phyloP scores from a whole-genome alignment of 176 grass and related monocot species.

The Musa beccarii region DNA sequence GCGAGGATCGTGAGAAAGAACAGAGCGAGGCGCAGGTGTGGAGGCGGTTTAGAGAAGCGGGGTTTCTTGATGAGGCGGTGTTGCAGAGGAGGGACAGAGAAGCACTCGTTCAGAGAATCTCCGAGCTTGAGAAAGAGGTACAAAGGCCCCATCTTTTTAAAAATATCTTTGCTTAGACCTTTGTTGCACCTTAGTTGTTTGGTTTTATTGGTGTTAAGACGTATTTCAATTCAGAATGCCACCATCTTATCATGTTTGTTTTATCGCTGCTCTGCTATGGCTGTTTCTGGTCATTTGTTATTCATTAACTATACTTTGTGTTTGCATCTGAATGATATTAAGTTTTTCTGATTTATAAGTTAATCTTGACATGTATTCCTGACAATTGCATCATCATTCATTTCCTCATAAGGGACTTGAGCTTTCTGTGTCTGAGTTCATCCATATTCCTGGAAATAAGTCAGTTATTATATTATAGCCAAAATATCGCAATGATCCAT shows the following conservation, averaged over 20 bases:
- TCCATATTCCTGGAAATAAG: too few relatives aligned
- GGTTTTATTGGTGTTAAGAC: not conserved
- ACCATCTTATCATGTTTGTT: not conserved
- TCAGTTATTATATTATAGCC: not conserved
- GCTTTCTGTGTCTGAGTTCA: not conserved
- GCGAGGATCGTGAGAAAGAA: not conserved
- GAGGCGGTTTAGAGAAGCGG: slow-evolving; percentile 25
- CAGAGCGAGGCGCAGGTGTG: slow-evolving; percentile 20
- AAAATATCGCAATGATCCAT: not conserved
- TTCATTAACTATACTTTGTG: too few relatives aligned
- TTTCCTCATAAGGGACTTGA: not conserved
- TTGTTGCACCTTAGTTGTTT: too few relatives aligned
- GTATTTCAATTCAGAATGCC: not conserved
- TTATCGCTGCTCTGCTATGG: not conserved
- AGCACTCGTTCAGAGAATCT: slow-evolving; percentile 40
- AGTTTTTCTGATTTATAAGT: not conserved
- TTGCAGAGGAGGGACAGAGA: slow-evolving; percentile 54
- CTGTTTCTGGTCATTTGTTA: not conserved
- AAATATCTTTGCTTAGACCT: too few relatives aligned
- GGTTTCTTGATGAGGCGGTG: slow-evolving; percentile 37
- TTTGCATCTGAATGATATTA: not conserved
- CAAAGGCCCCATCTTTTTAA: not conserved
- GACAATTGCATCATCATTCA: not conserved
- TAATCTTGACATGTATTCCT: too few relatives aligned
- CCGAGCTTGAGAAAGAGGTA: slow-evolving; percentile 73